Evolutionary conservation across 1,284 basidiomycete genomes (phyloP).

Genomic region (Apiotrichum gracile): DNA sequence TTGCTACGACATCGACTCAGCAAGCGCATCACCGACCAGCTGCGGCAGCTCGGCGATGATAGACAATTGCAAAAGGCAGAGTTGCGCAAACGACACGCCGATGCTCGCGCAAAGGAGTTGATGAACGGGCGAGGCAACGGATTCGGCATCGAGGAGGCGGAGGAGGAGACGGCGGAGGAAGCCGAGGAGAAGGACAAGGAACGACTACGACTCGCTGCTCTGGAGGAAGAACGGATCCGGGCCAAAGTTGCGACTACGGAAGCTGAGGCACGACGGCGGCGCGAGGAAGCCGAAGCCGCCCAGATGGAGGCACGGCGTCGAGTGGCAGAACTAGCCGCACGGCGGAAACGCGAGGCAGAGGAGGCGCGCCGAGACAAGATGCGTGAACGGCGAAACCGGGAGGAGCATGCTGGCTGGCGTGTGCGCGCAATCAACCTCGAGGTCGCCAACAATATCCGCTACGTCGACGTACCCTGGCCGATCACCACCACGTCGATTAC

Average conservation of each 20-base stretch:
- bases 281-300: background rate
- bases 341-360: background rate
- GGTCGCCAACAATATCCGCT: background rate
- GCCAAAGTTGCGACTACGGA: background rate
- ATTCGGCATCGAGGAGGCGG: background rate
- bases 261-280: background rate
- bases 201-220: background rate
- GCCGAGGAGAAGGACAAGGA: background rate
- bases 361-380: background rate
- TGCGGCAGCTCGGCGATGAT: background rate
- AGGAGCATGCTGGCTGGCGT: background rate
- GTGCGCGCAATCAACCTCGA: background rate
- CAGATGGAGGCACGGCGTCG: background rate
- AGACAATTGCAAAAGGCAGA: background rate
- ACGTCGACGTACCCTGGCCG: slow-evolving; percentile 71
- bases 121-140: too few species aligned
- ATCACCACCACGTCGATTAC: slow-evolving; percentile 50
- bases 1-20: background rate
- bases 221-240: background rate
- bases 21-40: background rate
- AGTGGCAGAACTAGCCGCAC: background rate
- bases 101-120: background rate
- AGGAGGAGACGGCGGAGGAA: background rate
- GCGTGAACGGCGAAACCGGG: background rate
- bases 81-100: background rate